Conservation (phyloP, 1,284 basidiomycete species). For the Ceratobasidium sp. region DNA sequence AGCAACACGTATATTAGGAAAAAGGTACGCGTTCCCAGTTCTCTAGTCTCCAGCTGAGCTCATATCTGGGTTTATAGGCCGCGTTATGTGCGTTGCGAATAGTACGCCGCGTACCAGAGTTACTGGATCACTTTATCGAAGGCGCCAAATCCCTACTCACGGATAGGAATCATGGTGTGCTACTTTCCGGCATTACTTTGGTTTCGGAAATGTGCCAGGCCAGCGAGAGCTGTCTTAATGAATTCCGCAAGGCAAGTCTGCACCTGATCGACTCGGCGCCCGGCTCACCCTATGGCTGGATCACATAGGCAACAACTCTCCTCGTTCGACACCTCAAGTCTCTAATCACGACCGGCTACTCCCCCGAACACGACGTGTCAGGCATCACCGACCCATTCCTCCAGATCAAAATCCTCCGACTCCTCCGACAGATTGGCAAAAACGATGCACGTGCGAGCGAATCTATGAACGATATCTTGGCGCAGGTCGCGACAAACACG, state of each 20-base stretch:
- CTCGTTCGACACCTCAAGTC: slow-evolving; percentile 97
- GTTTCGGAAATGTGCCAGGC: slow-evolving; percentile 94
- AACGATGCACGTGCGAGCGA: slow-evolving; percentile 91
- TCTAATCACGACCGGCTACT: slow-evolving; percentile 95
- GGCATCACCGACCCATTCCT: slow-evolving; percentile 99
- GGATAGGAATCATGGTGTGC: slow-evolving; percentile 97
- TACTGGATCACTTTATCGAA: slow-evolving; percentile 90
- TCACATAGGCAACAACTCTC: slow-evolving; percentile 82
- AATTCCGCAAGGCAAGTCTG: slow-evolving; percentile 83
- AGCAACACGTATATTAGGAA: slow-evolving; percentile 99
- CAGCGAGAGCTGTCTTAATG: slow-evolving; percentile 78
- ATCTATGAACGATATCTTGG: slow-evolving; percentile 98
- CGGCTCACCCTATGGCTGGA: no score
- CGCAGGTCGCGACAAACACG: slow-evolving; percentile 99
- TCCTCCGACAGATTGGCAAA: slow-evolving; percentile 88
- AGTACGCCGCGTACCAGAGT: slow-evolving; percentile 96
- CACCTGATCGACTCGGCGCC: neutral
- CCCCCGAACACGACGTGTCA: slow-evolving; percentile 99
- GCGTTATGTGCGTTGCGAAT: slow-evolving; percentile 97
- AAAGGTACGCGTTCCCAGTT: slow-evolving; percentile 71
- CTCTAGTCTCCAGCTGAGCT: neutral
- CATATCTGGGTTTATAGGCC: slow-evolving; percentile 65
- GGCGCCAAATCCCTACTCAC: slow-evolving; percentile 92
- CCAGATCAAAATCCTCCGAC: slow-evolving; percentile 96
- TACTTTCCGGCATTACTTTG: slow-evolving; percentile 92